These are phyloP conservation scores for Strigomonas oncopelti DNA, from an alignment of 208 protist species.

Conservation along the genomic window DNA sequence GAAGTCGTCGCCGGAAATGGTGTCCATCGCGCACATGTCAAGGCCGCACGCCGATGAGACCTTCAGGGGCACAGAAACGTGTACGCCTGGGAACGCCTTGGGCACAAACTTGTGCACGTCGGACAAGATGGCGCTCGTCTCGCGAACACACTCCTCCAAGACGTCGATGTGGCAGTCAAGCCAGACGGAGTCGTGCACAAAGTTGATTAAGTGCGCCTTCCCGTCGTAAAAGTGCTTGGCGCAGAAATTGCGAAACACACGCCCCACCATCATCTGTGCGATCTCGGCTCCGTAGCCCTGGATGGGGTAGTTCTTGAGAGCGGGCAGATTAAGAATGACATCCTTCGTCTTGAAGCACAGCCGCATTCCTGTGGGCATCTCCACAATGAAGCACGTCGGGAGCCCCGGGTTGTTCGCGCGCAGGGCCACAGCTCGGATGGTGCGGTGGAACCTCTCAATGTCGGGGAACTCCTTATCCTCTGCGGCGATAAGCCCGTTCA, in stretches of 20 bases:
- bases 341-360: slow-evolving; percentile 86
- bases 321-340: slow-evolving; percentile 68
- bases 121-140: slow-evolving; percentile 57
- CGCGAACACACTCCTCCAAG: slow-evolving; percentile 55
- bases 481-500: slow-evolving; percentile 77
- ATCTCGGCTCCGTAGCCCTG: slow-evolving; percentile 88
- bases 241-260: slow-evolving; percentile 78
- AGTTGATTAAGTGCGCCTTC: slow-evolving; percentile 88
- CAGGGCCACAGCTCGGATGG: slow-evolving; percentile 63
- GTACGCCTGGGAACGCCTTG: slow-evolving; percentile 65
- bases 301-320: slow-evolving; percentile 90
- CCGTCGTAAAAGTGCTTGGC: slow-evolving; percentile 65
- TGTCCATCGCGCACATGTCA: slow-evolving; percentile 79
- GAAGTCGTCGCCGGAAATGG: slow-evolving; percentile 41
- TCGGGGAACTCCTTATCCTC: slow-evolving; percentile 83
- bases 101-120: slow-evolving; percentile 74
- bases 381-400: slow-evolving; percentile 76
- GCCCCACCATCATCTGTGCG: slow-evolving; percentile 89
- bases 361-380: slow-evolving; percentile 83
- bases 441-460: slow-evolving; percentile 69
- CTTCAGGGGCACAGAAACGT: slow-evolving; percentile 55
- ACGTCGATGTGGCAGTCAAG: slow-evolving; percentile 82
- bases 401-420: slow-evolving; percentile 78
- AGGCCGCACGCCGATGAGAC: slow-evolving; percentile 70
- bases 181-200: slow-evolving; percentile 90